Percentiles rank a stretch among this genome's conserved stretches.
These are phyloP conservation scores for Psilocybe azurescens DNA, from an alignment of 768 basidiomycete species.

Conservation along the genomic window DNA sequence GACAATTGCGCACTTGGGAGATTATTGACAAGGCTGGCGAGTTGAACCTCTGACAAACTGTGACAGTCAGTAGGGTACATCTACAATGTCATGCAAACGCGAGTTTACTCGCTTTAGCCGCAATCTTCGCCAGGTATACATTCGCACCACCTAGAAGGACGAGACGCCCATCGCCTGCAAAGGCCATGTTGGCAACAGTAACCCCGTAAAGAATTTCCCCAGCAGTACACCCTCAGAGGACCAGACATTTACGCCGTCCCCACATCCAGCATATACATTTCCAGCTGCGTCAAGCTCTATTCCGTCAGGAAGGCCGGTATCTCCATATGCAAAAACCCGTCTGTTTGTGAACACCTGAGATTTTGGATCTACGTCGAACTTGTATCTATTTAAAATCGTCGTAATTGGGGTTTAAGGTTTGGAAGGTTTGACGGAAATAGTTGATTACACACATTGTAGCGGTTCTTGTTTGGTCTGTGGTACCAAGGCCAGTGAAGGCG, in stretches of 20 bases:
- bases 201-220: conserved; percentile 65
- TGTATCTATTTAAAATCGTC: conserved; percentile 50
- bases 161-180: conserved; percentile 46
- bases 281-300: conserved; percentile 66
- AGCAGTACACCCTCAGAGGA: conserved; percentile 53
- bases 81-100: too few species aligned
- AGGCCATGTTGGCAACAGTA: conserved; percentile 50
- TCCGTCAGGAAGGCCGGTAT: conserved; percentile 72
- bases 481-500: conserved; percentile 43
- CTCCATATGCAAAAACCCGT: conserved; percentile 69
- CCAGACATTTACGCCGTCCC: conserved; percentile 67
- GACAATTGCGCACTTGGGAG: too few species aligned
- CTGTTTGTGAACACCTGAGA: conserved; percentile 60
- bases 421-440: neutral
- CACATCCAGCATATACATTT: conserved; percentile 71
- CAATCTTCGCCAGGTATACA: conserved; percentile 51
- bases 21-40: too few species aligned
- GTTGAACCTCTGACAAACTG: too few species aligned
- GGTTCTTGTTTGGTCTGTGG: conserved; percentile 57
- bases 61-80: too few species aligned
- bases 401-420: neutral
- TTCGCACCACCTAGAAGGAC: conserved; percentile 53
- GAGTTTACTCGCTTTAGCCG: conserved; percentile 33
- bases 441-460: conserved; percentile 64
- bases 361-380: conserved; percentile 65